Percentiles rank a stretch among this genome's conserved stretches.
Evolutionary conservation across 371 early-diverging fungal genomes (phyloP).

Genomic region (Rhizomucor pusillus): DNA sequence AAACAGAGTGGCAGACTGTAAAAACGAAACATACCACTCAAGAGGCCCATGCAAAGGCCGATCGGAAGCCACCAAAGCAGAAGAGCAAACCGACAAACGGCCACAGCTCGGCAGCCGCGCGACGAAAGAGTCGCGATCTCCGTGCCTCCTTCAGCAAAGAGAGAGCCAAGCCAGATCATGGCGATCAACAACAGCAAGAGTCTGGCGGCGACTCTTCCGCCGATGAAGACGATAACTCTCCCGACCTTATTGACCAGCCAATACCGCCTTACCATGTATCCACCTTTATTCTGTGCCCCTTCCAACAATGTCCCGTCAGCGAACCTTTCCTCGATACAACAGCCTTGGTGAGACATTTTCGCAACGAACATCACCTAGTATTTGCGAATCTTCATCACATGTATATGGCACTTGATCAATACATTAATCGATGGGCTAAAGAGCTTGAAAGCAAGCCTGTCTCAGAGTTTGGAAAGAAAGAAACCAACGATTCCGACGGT

Average conservation of each 20-base stretch:
- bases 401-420: constrained; percentile 76
- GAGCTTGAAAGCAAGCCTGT: constrained; percentile 26
- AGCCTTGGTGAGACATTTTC: constrained; percentile 66
- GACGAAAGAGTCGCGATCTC: no score
- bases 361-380: constrained; percentile 58
- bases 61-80: no score
- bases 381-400: constrained; percentile 80
- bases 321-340: constrained; percentile 66
- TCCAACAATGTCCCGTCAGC: constrained; percentile 43
- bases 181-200: constrained; percentile 2
- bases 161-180: no score
- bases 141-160: no score
- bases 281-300: constrained; percentile 55
- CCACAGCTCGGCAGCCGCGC: no score
- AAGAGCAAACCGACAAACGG: no score
- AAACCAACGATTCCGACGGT: not conserved
- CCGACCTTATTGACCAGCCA: constrained; percentile 44
- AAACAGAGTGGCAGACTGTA: no score
- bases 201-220: constrained; percentile 22
- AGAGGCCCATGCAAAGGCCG: no score
- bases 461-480: constrained; percentile 3
- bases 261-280: constrained; percentile 64
- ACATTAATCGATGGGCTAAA: constrained; percentile 72
- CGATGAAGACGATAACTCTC: constrained; percentile 44
- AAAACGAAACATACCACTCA: no score